A percentile compares a stretch with the other conserved stretches of the same genome.
Evolutionary conservation across 2,329 filamentous ascomycete species (phyloP).

Genomic region (Fusarium ramigenum): DNA sequence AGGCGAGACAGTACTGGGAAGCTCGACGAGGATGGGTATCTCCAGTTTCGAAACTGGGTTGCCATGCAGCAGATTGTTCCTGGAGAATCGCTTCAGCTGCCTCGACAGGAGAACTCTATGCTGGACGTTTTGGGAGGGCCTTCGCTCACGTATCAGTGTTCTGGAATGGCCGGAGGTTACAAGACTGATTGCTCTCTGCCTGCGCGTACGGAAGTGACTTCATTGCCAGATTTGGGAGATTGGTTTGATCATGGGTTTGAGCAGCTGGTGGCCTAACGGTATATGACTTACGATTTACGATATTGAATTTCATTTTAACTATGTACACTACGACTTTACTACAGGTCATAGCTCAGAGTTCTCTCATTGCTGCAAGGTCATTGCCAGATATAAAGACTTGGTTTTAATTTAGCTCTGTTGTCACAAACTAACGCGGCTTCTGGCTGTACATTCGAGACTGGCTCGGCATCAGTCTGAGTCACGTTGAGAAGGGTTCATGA

Average conservation of each 20-base stretch:
- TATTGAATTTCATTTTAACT: neutral
- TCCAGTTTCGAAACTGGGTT: slow-evolving; percentile 36
- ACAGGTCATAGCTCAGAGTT: neutral
- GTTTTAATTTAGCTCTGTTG: neutral
- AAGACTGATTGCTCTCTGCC: neutral
- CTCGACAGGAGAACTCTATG: slow-evolving; percentile 5
- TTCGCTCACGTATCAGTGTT: neutral
- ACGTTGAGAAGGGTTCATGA: neutral
- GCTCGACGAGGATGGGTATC: slow-evolving; percentile 17
- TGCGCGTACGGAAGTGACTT: slow-evolving; percentile 13
- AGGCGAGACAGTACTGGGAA: neutral
- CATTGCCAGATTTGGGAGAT: slow-evolving; percentile 12
- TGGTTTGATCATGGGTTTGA: slow-evolving; percentile 23
- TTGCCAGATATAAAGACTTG: neutral
- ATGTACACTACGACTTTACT: neutral
- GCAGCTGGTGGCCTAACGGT: neutral
- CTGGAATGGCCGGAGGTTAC: slow-evolving; percentile 1
- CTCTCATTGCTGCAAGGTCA: too few species aligned
- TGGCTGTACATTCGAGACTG: too few species aligned
- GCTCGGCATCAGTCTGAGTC: neutral
- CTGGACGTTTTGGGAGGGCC: neutral
- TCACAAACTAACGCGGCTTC: too few species aligned
- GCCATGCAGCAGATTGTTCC: slow-evolving; percentile 31
- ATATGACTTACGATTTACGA: neutral
- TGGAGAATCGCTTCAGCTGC: slow-evolving; percentile 10